Percentiles rank a stretch among this genome's conserved stretches.
Evolutionary conservation across 1,284 basidiomycete species (phyloP).

Genomic region (Puccinia triticina): DNA sequence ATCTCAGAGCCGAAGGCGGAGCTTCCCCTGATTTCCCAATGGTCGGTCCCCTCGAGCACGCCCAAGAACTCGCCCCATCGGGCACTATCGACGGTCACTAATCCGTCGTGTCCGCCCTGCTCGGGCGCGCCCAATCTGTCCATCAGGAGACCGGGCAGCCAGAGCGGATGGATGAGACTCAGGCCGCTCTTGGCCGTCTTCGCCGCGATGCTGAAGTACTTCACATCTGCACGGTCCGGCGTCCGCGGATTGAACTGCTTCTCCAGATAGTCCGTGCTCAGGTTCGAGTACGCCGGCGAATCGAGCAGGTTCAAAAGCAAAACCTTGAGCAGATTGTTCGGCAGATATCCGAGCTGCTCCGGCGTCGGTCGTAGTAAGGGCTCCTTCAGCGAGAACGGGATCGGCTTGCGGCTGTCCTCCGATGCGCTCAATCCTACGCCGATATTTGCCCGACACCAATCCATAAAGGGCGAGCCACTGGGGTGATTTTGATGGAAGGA

Average conservation of each 20-base stretch:
- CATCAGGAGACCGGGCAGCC: conserved; percentile 91
- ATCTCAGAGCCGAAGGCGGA: conserved; percentile 62
- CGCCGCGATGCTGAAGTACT: conserved; percentile 89
- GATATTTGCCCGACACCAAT: conserved; percentile 50
- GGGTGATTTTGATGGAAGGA: background rate
- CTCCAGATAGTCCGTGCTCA: conserved; percentile 82
- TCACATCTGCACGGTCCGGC: conserved; percentile 75
- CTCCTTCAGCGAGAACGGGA: conserved; percentile 47
- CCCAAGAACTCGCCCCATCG: conserved; percentile 90
- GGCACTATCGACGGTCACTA: conserved; percentile 85
- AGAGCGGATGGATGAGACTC: conserved; percentile 88
- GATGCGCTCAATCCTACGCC: conserved; percentile 35
- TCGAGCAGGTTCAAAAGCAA: conserved; percentile 88
- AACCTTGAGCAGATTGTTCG: conserved; percentile 79
- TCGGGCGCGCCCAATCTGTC: conserved; percentile 69
- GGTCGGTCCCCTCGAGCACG: conserved; percentile 84
- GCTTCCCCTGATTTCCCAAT: conserved; percentile 91
- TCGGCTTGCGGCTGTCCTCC: background rate
- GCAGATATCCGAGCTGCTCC: conserved; percentile 54
- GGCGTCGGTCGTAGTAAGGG: conserved; percentile 22
- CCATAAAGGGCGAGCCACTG: conserved; percentile 50
- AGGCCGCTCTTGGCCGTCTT: conserved; percentile 68
- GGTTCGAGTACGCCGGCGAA: conserved; percentile 93
- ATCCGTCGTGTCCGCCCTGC: conserved; percentile 89
- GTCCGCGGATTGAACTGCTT: conserved; percentile 88